Evolutionary conservation across 1,284 basidiomycete species (phyloP).

Genomic region (Cutaneotrichosporon sp.): DNA sequence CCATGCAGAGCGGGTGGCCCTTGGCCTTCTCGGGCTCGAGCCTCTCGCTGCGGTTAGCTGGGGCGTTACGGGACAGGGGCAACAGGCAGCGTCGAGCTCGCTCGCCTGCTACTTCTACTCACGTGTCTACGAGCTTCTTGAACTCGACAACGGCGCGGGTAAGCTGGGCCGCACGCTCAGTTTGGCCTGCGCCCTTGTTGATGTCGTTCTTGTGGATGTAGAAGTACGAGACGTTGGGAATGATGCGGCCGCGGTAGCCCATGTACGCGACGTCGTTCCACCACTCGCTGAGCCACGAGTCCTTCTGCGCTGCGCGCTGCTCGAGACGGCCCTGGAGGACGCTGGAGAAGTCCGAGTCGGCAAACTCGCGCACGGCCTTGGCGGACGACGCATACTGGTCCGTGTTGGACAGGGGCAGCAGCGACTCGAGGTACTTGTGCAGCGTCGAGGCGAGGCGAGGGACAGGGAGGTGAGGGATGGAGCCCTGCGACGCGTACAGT

Average conservation of each 20-base stretch:
- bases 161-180: constrained; percentile 68
- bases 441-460: constrained; percentile 75
- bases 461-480: constrained; percentile 75
- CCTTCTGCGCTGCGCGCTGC: constrained; percentile 58
- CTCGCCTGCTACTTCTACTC: constrained; percentile 31
- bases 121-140: constrained; percentile 74
- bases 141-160: constrained; percentile 79
- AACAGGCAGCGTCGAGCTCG: too few species aligned
- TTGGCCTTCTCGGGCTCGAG: constrained; percentile 88
- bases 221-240: constrained; percentile 93
- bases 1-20: constrained; percentile 80
- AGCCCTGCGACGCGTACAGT: constrained; percentile 74
- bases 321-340: constrained; percentile 77
- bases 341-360: constrained; percentile 62
- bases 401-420: constrained; percentile 66
- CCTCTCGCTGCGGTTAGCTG: constrained; percentile 56
- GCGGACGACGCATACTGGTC: constrained; percentile 60
- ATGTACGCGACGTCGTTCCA: constrained; percentile 86
- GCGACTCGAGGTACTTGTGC: constrained; percentile 76
- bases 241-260: constrained; percentile 64
- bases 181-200: constrained; percentile 54
- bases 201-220: constrained; percentile 78
- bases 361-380: constrained; percentile 62
- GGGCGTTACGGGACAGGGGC: too few species aligned
- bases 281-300: constrained; percentile 92